Evolutionary conservation across 805 yeast species (phyloP).

Genomic region (Saturnispora besseyi): DNA sequence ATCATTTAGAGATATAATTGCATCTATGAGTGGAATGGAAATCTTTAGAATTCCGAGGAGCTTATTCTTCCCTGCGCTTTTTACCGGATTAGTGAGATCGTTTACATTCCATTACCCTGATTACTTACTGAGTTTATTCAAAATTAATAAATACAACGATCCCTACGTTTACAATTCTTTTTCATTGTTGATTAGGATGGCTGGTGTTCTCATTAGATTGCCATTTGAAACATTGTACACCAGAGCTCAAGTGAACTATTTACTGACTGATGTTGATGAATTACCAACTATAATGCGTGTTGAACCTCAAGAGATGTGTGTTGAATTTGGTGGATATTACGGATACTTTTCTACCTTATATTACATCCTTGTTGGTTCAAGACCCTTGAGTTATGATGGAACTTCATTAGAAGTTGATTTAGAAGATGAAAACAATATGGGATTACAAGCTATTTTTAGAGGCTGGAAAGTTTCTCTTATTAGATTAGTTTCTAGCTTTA

Average conservation of each 20-base stretch:
- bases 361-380: constrained; percentile 34
- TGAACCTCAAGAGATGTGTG: constrained; percentile 42
- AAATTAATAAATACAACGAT: constrained; percentile 58
- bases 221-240: constrained; percentile 84
- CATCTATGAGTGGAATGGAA: constrained; percentile 35
- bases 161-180: constrained; percentile 52
- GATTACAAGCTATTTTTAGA: constrained; percentile 53
- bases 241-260: constrained; percentile 69
- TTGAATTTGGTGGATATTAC: constrained; percentile 46
- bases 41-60: constrained; percentile 45
- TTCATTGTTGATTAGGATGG: constrained; percentile 49
- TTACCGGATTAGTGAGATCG: constrained; percentile 23
- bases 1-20: constrained; percentile 63
- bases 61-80: constrained; percentile 55
- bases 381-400: constrained; percentile 21
- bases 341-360: constrained; percentile 49
- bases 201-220: constrained; percentile 65
- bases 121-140: constrained; percentile 50
- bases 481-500: constrained; percentile 78
- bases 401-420: constrained; percentile 23
- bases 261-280: constrained; percentile 31
- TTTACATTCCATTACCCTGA: constrained; percentile 30
- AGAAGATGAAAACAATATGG: constrained; percentile 32
- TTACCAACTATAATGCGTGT: constrained; percentile 38
- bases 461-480: constrained; percentile 89